Evolutionary conservation across 176 grass and related monocot species (phyloP).

Genomic region (Panicum miliaceum): DNA sequence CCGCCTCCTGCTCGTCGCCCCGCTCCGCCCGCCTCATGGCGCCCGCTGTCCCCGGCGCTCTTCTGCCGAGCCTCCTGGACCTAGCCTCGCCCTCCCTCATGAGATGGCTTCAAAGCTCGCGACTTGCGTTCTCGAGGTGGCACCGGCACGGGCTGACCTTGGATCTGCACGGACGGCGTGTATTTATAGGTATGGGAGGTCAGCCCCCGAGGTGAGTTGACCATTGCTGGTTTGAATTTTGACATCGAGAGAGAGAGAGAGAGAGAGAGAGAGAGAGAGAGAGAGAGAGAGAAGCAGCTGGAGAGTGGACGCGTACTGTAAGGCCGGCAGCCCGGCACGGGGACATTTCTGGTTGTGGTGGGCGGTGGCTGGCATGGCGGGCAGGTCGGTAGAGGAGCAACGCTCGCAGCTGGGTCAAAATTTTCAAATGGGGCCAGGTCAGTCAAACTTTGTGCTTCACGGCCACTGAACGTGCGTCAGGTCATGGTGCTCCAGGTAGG

Average conservation of each 20-base stretch:
- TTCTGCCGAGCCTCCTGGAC: background rate
- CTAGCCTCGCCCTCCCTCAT: too few species aligned
- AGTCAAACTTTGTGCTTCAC: background rate
- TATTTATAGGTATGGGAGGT: conserved; percentile 30
- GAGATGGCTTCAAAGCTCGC: background rate
- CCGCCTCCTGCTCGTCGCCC: conserved; percentile 11
- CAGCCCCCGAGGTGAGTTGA: conserved; percentile 31
- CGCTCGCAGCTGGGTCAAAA: conserved; percentile 7
- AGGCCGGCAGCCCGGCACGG: background rate
- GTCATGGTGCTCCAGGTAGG: background rate
- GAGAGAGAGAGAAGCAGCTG: background rate
- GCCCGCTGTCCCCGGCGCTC: background rate
- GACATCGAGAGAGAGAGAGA: background rate
- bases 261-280: too few species aligned
- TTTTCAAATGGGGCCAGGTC: background rate
- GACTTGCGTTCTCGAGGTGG: background rate
- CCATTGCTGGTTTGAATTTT: conserved; percentile 21
- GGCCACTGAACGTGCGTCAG: background rate
- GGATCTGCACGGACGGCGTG: background rate
- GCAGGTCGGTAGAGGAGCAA: conserved; percentile 18
- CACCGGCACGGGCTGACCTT: conserved; percentile 10
- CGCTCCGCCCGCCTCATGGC: conserved; percentile 24
- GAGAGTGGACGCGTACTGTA: background rate
- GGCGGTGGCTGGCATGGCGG: conserved; percentile 1
- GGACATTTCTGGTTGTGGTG: background rate